Evolutionary conservation across 148 eudicot genomes (phyloP), one percentile per base, ranked within the genome.

Genomic region (Drosera capensis): DNA sequence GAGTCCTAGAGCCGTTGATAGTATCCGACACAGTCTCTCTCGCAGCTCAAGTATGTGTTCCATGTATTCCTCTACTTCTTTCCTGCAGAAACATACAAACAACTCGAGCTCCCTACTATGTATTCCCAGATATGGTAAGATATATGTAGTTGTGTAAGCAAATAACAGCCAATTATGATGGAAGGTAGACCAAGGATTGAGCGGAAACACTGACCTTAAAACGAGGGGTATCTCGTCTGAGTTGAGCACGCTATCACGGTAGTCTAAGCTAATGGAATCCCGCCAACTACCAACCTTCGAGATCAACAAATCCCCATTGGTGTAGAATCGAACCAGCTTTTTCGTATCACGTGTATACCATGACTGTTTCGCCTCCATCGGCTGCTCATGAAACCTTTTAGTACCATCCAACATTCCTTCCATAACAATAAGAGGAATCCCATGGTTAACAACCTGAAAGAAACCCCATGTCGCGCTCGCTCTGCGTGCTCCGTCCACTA

Each of bases 401-500:
- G 47, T 52, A 8, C 52, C 59, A 9, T 55, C 70, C 14, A 78
- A 49, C 57, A 65, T 52, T 9, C 31, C 55, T 8, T 51, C 47
- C 41, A 73, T 38, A 17, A 62, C 64, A 36, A 1, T 11, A 1
- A 1, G 7, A 3, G 80, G 71, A 8, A 78, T 52, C 8, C 71
- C 86, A 59, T 78, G 85, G 40, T 68, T 61, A 16, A 67, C 29
- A 23, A 77, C 31, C 39, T 58, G 79, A 57, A 78, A 78, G 15
- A 70, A 24, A 0, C 85, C 85, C 80, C 77, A 73, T 7, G 49
- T 40, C 39, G 35, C 52, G 2, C 62, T 54, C 20, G 84, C 84
- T 14, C 55, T 58, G 1, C 57, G 45, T 13, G 70, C 48, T 23
- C 59, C 52, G 2, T 42, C 44, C 6, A 67, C 45, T 1, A 77